Conservation (phyloP, 2,329 filamentous ascomycete species). For the Elsinoe australis region DNA sequence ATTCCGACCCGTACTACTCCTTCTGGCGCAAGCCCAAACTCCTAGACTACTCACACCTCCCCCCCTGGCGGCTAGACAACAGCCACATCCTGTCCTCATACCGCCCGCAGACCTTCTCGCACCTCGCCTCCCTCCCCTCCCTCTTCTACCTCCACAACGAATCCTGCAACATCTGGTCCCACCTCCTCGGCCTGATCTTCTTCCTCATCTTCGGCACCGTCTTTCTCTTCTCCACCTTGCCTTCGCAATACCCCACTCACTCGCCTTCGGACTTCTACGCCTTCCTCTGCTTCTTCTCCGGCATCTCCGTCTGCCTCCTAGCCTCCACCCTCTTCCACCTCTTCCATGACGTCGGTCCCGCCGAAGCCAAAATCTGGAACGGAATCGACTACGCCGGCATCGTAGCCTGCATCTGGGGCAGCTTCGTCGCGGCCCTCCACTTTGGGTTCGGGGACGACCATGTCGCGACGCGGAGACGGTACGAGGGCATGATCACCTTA, state of each 20-base stretch:
- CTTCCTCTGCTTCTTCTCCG: slow-evolving; percentile 71
- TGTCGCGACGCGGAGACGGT: slow-evolving; percentile 20
- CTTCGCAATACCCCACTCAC: slow-evolving; percentile 59
- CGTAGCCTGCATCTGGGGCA: slow-evolving; percentile 82
- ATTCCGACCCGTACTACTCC: neutral
- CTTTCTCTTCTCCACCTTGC: slow-evolving; percentile 51
- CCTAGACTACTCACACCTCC: slow-evolving; percentile 30
- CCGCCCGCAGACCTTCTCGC: slow-evolving; percentile 55
- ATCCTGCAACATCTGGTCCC: slow-evolving; percentile 64
- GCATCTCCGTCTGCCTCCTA: slow-evolving; percentile 43
- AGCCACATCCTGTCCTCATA: slow-evolving; percentile 62
- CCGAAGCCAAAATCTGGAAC: slow-evolving; percentile 66
- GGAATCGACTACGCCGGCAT: slow-evolving; percentile 94
- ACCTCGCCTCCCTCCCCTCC: slow-evolving; percentile 49
- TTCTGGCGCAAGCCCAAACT: slow-evolving; percentile 27
- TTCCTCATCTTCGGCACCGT: slow-evolving; percentile 46
- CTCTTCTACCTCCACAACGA: slow-evolving; percentile 60
- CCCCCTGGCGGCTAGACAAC: slow-evolving; percentile 52
- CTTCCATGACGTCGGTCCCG: slow-evolving; percentile 34
- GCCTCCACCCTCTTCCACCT: slow-evolving; percentile 67
- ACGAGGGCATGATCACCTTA: slow-evolving; percentile 44
- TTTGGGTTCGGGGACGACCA: slow-evolving; percentile 74
- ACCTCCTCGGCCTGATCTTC: slow-evolving; percentile 57
- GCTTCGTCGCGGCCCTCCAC: slow-evolving; percentile 79
- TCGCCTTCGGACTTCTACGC: slow-evolving; percentile 57